These are phyloP conservation scores for Podospora didyma DNA, from an alignment of 495 filamentous ascomycete species.

Conservation along the genomic window DNA sequence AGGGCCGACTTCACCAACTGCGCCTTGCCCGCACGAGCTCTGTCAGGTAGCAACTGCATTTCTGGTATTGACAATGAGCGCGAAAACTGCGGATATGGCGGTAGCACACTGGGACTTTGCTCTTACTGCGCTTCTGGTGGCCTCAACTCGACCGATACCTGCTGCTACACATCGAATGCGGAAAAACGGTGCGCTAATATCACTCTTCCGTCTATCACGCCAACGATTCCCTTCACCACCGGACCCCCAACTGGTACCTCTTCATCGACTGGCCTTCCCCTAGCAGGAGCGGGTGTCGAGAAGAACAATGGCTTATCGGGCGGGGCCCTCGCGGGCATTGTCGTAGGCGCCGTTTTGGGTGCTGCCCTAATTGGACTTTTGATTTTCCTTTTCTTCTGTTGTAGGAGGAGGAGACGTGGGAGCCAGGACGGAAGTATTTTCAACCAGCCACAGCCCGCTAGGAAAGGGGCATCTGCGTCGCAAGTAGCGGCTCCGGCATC, in stretches of 20 bases:
- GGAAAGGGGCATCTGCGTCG: conserved; percentile 45
- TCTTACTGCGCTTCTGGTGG: conserved; percentile 78
- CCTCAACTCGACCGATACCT: conserved; percentile 89
- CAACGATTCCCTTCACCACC: conserved; percentile 64
- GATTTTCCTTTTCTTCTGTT: conserved; percentile 54
- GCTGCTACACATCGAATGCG: conserved; percentile 80
- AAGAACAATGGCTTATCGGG: conserved; percentile 59
- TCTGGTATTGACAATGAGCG: conserved; percentile 75
- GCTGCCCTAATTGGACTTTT: conserved; percentile 63
- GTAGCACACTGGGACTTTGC: conserved; percentile 81
- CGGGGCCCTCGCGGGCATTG: conserved; percentile 86
- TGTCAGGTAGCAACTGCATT: conserved; percentile 69
- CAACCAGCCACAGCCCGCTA: conserved; percentile 81
- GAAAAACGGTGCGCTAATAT: conserved; percentile 67
- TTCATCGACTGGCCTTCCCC: conserved; percentile 39
- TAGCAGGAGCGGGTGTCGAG: conserved; percentile 29
- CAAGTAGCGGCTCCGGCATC: conserved; percentile 30
- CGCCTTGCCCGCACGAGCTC: conserved; percentile 70
- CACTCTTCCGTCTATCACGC: conserved; percentile 67
- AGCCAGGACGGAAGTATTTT: conserved; percentile 63
- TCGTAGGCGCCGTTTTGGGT: conserved; percentile 73
- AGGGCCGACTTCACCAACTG: conserved; percentile 92
- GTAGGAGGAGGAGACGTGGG: conserved; percentile 56
- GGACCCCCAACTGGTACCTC: conserved; percentile 40
- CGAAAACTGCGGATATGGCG: conserved; percentile 79